Evolutionary conservation across 352 stramenopile genomes (phyloP).

Genomic region (Phytophthora palmivora): DNA sequence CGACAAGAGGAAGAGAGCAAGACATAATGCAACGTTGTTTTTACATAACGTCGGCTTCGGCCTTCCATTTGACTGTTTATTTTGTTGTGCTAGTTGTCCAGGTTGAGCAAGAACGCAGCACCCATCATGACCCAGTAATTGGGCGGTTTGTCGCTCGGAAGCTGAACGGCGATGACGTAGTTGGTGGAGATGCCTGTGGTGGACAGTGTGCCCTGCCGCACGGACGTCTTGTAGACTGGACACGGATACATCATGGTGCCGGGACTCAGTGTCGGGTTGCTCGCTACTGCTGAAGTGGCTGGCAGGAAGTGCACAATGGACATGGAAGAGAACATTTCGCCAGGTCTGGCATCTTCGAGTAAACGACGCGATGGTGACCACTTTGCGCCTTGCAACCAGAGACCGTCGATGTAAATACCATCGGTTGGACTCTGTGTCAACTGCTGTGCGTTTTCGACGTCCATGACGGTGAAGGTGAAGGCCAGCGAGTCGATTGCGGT

Average conservation of each 20-base stretch:
- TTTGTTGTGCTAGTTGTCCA: constrained; percentile 65
- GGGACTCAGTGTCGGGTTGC: constrained; percentile 38
- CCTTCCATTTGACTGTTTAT: constrained; percentile 17
- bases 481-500: constrained; percentile 94
- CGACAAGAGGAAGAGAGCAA: constrained; percentile 32
- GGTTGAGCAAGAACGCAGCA: constrained; percentile 93
- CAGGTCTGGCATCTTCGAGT: constrained; percentile 86
- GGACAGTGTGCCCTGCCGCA: constrained; percentile 90
- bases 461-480: constrained; percentile 91
- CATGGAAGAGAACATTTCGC: constrained; percentile 94
- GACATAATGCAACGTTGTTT: constrained; percentile 47
- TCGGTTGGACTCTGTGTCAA: constrained; percentile 78
- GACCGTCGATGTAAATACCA: constrained; percentile 93
- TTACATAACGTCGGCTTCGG: constrained; percentile 36
- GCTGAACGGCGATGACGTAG: constrained; percentile 93
- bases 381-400: constrained; percentile 89
- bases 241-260: constrained; percentile 82
- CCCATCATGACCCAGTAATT: constrained; percentile 94
- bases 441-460: constrained; percentile 62
- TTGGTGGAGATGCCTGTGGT: constrained; percentile 96
- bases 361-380: constrained; percentile 77
- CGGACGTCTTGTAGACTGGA: constrained; percentile 95
- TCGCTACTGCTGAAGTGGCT: constrained; percentile 42
- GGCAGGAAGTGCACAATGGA: constrained; percentile 92
- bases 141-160: constrained; percentile 83